Base-by-base conservation (phyloP, 2,329 filamentous ascomycete species). In the Fusarium sp. region DNA sequence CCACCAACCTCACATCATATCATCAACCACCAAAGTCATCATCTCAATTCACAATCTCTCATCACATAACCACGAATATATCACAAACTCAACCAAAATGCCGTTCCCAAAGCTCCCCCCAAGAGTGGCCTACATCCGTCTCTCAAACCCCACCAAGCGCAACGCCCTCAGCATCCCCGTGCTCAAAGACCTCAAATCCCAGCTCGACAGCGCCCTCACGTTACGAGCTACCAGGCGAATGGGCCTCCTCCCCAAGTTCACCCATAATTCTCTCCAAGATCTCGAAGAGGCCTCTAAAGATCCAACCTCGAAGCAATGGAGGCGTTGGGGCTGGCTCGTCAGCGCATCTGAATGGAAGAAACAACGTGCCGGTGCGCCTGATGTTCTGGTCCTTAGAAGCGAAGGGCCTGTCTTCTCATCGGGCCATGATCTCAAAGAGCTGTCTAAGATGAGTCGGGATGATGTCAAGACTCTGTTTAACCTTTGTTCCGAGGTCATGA, bases 321-420 rank as follows among this genome's bases (percentile, higher is more conserved):
- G 18, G 16, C n/a, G 28, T 32, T 50, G 47, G 47, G 47, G 65
- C 3, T 78, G 76, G 76, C 65, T 78, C 1, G 57, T 78, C 28
- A 56, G 69, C 19, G 67, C 76, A 2, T 43, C 56, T 3, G 72
- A 76, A 40, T 78, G 76, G 76, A 72, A 37, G 32, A 68, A 38
- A 28, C 73, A 76, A n/a, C 70, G 76, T 3, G 64, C 30, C 4
- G 73, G 72, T 1, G 16, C 77, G 6, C 76, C 76, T 2, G 58
- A 77, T 46, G 64, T 78, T 1, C 23, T 78, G 1, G 76, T 78
- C 5, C 46, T 78, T 10, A 67, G 76, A 0, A 77, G 76, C 23
- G 76, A 78, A 7, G 75, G 75, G 0, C 73, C 73, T 0, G 76
- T 78, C 0, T 78, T 78, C 19, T 77, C 73, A 2, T 77, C 76